These are phyloP conservation scores for Pulicaria dysenterica DNA, from an alignment of 129 eudicot species.

Conservation along the genomic window DNA sequence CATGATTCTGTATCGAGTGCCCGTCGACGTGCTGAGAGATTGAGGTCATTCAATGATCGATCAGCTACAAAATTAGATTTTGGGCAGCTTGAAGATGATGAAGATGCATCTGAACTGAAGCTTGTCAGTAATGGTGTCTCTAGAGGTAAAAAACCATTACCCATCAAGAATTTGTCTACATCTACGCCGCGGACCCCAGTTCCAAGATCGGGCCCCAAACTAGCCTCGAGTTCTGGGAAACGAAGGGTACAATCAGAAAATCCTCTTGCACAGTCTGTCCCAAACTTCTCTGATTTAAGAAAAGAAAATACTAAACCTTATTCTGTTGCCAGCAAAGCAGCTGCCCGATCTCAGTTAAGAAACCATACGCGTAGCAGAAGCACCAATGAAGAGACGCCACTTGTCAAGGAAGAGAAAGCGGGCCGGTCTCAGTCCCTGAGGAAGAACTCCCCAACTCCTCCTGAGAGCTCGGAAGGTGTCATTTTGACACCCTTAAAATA, in stretches of 20 bases:
- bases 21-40: constrained; percentile 75
- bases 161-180: constrained; percentile 48
- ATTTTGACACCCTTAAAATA: constrained; percentile 27
- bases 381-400: constrained; percentile 57
- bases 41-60: constrained; percentile 61
- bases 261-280: constrained; percentile 88
- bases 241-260: constrained; percentile 74
- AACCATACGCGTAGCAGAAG: constrained; percentile 78
- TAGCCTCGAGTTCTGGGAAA: constrained; percentile 56
- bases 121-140: constrained; percentile 37
- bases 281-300: constrained; percentile 82
- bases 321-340: constrained; percentile 59
- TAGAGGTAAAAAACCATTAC: constrained; percentile 54
- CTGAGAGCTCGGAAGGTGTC: constrained; percentile 46
- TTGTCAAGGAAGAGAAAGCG: constrained; percentile 71
- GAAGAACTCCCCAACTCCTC: constrained; percentile 50
- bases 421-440: constrained; percentile 57
- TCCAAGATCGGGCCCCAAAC: constrained; percentile 49
- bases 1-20: constrained; percentile 52
- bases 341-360: constrained; percentile 61
- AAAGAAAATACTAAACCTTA: constrained; percentile 89
- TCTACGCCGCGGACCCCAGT: constrained; percentile 67
- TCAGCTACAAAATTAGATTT: constrained; percentile 56
- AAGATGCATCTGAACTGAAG: constrained; percentile 57
- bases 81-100: constrained; percentile 76